Evolutionary conservation across 192 early-diverging fungal species (phyloP), one percentile per base, ranked within the genome.

Genomic region (Backusella australiensis): DNA sequence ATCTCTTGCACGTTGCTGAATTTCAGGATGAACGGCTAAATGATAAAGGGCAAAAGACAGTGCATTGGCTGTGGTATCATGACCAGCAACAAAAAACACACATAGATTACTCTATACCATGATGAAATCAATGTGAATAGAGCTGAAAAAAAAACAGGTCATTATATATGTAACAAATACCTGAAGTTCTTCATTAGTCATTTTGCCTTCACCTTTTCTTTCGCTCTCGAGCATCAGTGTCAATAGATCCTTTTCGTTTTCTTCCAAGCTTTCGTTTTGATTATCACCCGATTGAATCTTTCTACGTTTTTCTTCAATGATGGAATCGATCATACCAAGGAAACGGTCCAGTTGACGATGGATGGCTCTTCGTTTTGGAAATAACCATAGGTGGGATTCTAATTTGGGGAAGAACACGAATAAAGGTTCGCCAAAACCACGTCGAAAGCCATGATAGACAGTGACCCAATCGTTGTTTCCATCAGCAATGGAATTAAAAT

Each of bases 31-130:
- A 36, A 69, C 78, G 14, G 89, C 89, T n/a, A 90, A 79, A 67
- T 85, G 79, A 56, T 84, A 84, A 35, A 89, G 74, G 35, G 84
- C 42, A 65, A 81, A 81, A 7, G 86, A 78, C 41, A 91, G 78
- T 46, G 88, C 80, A 66, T 86, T 86, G 32, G 89, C 87, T 3
- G 87, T 90, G 39, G 86, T 90, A 66, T 90, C 88, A 44, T 88
- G 84, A 63, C 87, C 89, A 29, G 88, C 89, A 34, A 89, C 76
- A 41, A 88, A 89, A 77, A 90, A 89, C 56, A 87, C 77, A 53
- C 75, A 76, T 0, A 76, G 46, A 21, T 76, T 76, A 35, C 75
- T 68, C 75, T 76, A 44, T 39, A 23, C 15, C 32, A 32, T 32
- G 32, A 3, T 32, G 32, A 32, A 32, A 32, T 32, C 29, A 23